Conservation (phyloP, 202 grass and related monocot genomes). For the Setaria viridis region DNA sequence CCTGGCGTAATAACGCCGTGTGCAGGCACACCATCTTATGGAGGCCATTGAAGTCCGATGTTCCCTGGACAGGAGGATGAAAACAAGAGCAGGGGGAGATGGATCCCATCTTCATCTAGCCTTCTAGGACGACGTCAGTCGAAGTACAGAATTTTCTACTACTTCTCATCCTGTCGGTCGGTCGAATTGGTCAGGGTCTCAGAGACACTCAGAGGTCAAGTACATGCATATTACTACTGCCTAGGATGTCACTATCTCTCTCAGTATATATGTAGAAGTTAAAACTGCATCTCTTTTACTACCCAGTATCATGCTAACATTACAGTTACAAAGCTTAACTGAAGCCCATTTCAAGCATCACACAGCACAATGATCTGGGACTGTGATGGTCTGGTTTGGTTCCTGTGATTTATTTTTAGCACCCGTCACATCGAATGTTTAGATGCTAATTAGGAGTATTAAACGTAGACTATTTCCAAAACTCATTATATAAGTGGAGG, state of each 20-base stretch:
- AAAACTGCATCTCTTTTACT: background rate
- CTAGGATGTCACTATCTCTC: background rate
- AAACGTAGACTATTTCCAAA: too few species aligned
- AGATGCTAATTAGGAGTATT: too few species aligned
- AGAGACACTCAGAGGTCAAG: background rate
- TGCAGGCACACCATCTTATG: constrained; percentile 39
- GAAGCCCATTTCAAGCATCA: background rate
- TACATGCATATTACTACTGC: background rate
- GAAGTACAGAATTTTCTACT: constrained; percentile 50
- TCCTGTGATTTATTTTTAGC: too few species aligned
- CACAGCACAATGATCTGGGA: background rate
- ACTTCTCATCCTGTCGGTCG: constrained; percentile 9
- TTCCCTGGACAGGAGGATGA: constrained; percentile 40
- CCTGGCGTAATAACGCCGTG: constrained; percentile 23
- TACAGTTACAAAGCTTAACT: background rate
- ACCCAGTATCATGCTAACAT: background rate
- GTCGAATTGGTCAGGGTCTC: background rate
- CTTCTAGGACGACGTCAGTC: background rate
- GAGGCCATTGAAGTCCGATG: constrained; percentile 65
- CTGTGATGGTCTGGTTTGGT: too few species aligned
- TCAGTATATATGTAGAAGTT: background rate
- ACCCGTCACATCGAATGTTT: too few species aligned
- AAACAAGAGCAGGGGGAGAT: constrained; percentile 23
- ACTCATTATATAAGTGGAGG: too few species aligned
- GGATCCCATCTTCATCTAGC: background rate